Evolutionary conservation across 2,329 filamentous ascomycete species (phyloP).

Genomic region (Aspergillus candidus): DNA sequence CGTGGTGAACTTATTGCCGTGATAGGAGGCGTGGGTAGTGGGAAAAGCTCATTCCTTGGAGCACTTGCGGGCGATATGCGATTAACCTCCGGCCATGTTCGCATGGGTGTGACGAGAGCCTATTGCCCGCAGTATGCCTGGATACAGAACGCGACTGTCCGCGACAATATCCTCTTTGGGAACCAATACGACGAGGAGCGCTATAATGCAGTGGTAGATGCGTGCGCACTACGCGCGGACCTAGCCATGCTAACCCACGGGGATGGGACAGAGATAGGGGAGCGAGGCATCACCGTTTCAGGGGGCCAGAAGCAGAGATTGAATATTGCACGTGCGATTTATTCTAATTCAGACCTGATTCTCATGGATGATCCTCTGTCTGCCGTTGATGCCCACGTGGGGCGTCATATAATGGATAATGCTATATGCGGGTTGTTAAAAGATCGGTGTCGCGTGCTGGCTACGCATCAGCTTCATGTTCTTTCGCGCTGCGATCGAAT

Average conservation of each 20-base stretch:
- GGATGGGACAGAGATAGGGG: constrained; percentile 87
- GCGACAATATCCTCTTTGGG: constrained; percentile 86
- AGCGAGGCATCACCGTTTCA: constrained; percentile 90
- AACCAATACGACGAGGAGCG: constrained; percentile 67
- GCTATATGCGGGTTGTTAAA: constrained; percentile 84
- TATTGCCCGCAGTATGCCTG: constrained; percentile 97
- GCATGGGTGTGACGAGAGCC: constrained; percentile 72
- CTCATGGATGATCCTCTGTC: constrained; percentile 61
- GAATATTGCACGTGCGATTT: constrained; percentile 79
- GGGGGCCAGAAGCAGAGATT: constrained; percentile 92
- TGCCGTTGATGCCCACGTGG: constrained; percentile 52
- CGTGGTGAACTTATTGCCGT: constrained; percentile 48
- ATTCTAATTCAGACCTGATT: constrained; percentile 58
- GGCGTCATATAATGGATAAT: constrained; percentile 76
- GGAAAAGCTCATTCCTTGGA: constrained; percentile 80
- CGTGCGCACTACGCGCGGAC: constrained; percentile 79
- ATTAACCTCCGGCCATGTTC: constrained; percentile 72
- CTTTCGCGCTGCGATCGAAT: constrained; percentile 85
- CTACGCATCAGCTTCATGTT: constrained; percentile 93
- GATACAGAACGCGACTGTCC: constrained; percentile 88
- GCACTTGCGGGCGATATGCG: constrained; percentile 86
- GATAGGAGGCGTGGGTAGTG: constrained; percentile 61
- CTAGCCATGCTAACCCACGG: constrained; percentile 88
- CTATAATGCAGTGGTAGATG: constrained; percentile 79
- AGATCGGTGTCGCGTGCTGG: constrained; percentile 83